A percentile compares a stretch with the other conserved stretches of the same genome.
Conservation (phyloP, 78 protist species). For the Planoprotostelium fungivorum region DNA sequence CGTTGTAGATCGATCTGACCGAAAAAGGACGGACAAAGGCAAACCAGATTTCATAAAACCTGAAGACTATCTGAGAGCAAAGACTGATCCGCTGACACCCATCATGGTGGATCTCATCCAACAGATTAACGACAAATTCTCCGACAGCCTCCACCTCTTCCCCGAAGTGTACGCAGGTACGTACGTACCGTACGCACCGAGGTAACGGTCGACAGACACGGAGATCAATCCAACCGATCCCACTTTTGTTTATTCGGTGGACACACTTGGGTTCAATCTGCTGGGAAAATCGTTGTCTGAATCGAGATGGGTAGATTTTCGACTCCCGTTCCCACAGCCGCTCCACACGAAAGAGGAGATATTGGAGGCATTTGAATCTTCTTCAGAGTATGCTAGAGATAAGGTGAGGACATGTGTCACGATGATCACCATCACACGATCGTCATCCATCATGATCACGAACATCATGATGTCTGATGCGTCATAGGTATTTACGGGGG, state of each 20-base stretch:
- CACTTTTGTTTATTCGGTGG: background rate
- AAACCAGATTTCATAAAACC: background rate
- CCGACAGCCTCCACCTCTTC: background rate
- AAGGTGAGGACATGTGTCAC: too few species aligned
- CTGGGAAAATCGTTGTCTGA: background rate
- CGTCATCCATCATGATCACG: too few species aligned
- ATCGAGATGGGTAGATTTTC: background rate
- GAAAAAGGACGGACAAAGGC: background rate
- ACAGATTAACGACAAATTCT: background rate
- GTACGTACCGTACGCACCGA: background rate
- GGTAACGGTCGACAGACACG: background rate
- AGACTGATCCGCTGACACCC: background rate
- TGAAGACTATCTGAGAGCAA: background rate
- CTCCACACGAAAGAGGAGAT: background rate
- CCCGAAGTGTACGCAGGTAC: background rate
- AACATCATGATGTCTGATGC: too few species aligned
- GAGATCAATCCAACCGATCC: background rate
- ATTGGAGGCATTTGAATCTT: background rate
- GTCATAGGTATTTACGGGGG: too few species aligned
- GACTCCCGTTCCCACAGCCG: background rate
- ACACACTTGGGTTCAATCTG: background rate
- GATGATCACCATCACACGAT: too few species aligned
- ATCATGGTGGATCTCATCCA: too few species aligned
- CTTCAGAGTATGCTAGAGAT: background rate
- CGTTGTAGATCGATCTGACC: background rate